Conservation (phyloP, 257 asterid genomes). For the Solanum rostratum region DNA sequence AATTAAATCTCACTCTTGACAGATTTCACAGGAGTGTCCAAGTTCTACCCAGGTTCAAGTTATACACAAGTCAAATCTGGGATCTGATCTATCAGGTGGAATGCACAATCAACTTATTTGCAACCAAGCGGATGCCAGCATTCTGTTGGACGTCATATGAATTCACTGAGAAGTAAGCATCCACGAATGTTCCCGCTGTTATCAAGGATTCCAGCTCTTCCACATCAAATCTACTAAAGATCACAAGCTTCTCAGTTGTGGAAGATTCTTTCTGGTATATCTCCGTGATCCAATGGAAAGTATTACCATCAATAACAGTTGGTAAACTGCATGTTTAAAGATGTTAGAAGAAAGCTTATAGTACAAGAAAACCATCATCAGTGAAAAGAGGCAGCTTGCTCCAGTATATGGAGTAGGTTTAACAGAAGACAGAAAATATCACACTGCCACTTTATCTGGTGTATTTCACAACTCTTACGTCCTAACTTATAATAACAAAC, state of each 20-base stretch:
- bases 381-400: background rate
- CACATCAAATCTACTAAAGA: constrained; percentile 42
- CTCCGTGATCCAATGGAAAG: constrained; percentile 47
- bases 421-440: background rate
- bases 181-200: constrained; percentile 48
- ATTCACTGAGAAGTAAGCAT: constrained; percentile 67
- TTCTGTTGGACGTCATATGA: constrained; percentile 64
- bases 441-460: background rate
- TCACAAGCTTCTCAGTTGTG: constrained; percentile 33
- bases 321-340: constrained; percentile 50
- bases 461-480: background rate
- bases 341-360: background rate
- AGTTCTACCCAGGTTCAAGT: no score
- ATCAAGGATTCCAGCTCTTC: constrained; percentile 42
- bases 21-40: background rate
- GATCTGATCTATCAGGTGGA: constrained; percentile 16
- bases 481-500: background rate
- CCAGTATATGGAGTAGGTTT: background rate
- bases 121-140: constrained; percentile 79
- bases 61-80: background rate
- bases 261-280: constrained; percentile 52
- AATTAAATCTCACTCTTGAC: background rate
- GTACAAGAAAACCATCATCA: background rate
- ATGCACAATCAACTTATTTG: constrained; percentile 50
- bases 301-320: constrained; percentile 42